phyloP scores from a whole-genome alignment of 768 basidiomycete species.

The Termitomyces sp. region DNA sequence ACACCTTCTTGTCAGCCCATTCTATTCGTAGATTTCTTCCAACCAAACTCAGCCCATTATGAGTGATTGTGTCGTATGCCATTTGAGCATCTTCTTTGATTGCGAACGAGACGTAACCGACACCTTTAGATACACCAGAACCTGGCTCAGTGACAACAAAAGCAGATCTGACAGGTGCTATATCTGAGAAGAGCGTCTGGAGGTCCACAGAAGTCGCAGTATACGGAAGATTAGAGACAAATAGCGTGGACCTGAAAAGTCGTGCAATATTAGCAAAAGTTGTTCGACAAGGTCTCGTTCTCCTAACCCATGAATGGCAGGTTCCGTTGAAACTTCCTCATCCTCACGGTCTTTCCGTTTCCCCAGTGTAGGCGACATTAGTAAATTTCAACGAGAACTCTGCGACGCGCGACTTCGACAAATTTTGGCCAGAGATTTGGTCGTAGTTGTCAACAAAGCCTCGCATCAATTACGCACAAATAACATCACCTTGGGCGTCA shows the following conservation, averaged over 20 bases:
- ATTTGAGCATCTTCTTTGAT: conserved; percentile 82
- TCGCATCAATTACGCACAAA: neutral
- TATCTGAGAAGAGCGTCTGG: conserved; percentile 89
- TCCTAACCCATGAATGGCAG: conserved; percentile 28
- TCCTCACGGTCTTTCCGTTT: conserved; percentile 40
- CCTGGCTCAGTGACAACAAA: conserved; percentile 86
- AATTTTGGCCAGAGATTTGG: conserved; percentile 1
- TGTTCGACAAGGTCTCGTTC: neutral
- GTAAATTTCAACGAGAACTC: neutral
- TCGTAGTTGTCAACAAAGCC: neutral
- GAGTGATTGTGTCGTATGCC: conserved; percentile 59
- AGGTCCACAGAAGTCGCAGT: conserved; percentile 87
- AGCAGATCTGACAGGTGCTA: conserved; percentile 90
- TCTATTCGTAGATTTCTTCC: conserved; percentile 68
- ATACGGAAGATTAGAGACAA: conserved; percentile 91
- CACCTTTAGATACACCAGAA: conserved; percentile 80
- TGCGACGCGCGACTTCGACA: neutral
- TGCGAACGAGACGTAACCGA: conserved; percentile 94
- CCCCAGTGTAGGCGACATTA: conserved; percentile 28
- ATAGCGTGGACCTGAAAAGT: conserved; percentile 69
- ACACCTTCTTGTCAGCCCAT: conserved; percentile 79
- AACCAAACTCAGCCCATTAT: conserved; percentile 60
- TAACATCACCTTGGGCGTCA: neutral
- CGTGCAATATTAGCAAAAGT: conserved; percentile 4
- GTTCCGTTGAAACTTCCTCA: conserved; percentile 17